phyloP scores from a whole-genome alignment of 148 eudicot species.

The Spergularia marina region DNA sequence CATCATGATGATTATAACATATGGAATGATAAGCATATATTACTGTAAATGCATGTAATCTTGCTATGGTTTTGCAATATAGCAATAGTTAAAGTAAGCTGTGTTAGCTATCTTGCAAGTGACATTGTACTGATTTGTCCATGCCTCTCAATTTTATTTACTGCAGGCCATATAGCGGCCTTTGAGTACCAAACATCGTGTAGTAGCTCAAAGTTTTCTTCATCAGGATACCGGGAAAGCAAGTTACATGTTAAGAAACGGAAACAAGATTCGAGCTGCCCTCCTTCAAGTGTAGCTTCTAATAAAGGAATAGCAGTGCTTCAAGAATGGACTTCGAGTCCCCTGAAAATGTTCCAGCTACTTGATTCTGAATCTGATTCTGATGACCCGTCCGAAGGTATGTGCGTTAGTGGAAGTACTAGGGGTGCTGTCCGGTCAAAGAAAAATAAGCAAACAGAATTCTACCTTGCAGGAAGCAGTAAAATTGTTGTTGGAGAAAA shows the following conservation, averaged over 20 bases:
- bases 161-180: conserved; percentile 36
- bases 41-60: background rate
- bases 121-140: background rate
- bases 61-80: background rate
- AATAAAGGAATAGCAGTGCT: conserved; percentile 36
- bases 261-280: conserved; percentile 36
- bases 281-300: conserved; percentile 36
- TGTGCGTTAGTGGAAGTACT: conserved; percentile 18
- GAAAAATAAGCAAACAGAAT: conserved; percentile 22
- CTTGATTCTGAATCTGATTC: conserved; percentile 65
- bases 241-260: conserved; percentile 30
- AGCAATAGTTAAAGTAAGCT: background rate
- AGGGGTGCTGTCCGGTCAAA: conserved; percentile 30
- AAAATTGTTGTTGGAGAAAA: conserved; percentile 13
- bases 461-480: conserved; percentile 10
- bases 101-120: background rate
- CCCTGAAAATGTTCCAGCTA: conserved; percentile 82
- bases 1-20: conserved; percentile 38
- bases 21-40: background rate
- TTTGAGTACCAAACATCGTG: conserved; percentile 41
- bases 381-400: conserved; percentile 45
- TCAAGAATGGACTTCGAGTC: conserved; percentile 55
- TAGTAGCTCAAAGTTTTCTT: conserved; percentile 77
- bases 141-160: conserved; percentile 8
- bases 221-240: conserved; percentile 44